phyloP scores from a whole-genome alignment of 371 early-diverging fungal genomes.

The Rhizopus arrhizus region DNA sequence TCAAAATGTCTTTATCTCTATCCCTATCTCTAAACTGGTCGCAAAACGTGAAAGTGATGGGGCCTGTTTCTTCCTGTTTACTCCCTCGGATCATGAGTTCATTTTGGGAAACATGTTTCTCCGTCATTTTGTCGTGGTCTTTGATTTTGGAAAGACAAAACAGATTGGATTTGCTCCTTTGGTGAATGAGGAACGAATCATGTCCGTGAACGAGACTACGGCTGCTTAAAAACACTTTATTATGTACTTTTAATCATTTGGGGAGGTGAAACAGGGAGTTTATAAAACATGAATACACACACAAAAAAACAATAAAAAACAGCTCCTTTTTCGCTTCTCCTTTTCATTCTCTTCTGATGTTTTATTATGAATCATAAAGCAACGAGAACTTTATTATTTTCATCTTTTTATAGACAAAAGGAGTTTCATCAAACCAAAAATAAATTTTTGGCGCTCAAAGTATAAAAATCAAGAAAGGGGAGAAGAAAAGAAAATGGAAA shows the following conservation, averaged over 20 bases:
- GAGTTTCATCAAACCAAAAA: background rate
- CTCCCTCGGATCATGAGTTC: constrained; percentile 27
- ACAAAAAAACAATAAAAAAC: background rate
- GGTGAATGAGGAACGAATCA: too few relatives aligned
- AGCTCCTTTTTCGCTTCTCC: background rate
- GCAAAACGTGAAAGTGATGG: constrained; percentile 25
- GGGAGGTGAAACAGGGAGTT: too few relatives aligned
- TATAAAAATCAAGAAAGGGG: too few relatives aligned
- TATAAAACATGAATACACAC: too few relatives aligned
- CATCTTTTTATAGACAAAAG: background rate
- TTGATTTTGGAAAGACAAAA: constrained; percentile 39
- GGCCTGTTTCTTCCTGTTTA: constrained; percentile 34
- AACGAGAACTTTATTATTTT: too few relatives aligned
- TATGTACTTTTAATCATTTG: too few relatives aligned
- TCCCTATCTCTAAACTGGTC: constrained; percentile 23
- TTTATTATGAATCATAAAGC: too few relatives aligned
- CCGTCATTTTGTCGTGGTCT: constrained; percentile 43
- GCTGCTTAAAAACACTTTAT: too few relatives aligned
- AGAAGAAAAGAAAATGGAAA: too few relatives aligned
- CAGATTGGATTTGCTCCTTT: constrained; percentile 48
- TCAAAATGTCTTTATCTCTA: background rate
- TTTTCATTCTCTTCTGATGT: background rate
- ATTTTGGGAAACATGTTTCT: constrained; percentile 48
- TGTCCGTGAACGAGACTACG: too few relatives aligned
- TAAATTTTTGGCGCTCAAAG: too few relatives aligned